These are phyloP conservation scores for Setaria italica DNA, from an alignment of 202 grass and related monocot species.

Conservation along the genomic window DNA sequence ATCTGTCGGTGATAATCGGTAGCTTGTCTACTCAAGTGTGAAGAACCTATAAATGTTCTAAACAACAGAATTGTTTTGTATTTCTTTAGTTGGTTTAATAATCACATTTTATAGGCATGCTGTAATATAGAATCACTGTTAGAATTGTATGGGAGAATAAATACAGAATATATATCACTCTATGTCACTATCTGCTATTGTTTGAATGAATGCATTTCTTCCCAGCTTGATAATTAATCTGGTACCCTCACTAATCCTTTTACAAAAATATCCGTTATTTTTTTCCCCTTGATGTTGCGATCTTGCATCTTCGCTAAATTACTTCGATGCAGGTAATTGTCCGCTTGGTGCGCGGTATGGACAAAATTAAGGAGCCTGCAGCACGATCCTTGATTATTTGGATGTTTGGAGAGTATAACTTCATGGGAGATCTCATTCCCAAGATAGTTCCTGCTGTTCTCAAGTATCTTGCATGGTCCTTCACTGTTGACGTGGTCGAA, in stretches of 20 bases:
- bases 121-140: conserved; percentile 4
- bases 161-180: not conserved
- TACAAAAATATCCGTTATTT: conserved; percentile 6
- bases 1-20: conserved; percentile 1
- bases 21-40: conserved; percentile 33
- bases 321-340: conserved; percentile 68
- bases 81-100: not conserved
- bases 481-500: conserved; percentile 69
- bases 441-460: conserved; percentile 75
- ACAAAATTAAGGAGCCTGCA: conserved; percentile 77
- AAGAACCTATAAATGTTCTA: conserved; percentile 23
- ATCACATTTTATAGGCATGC: not conserved
- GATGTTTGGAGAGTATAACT: conserved; percentile 87
- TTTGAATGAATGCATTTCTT: conserved; percentile 29
- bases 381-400: conserved; percentile 90
- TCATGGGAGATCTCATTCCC: conserved; percentile 71
- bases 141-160: conserved; percentile 7
- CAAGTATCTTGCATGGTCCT: conserved; percentile 93
- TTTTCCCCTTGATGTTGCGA: not conserved
- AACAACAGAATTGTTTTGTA: not conserved
- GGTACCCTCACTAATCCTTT: conserved; percentile 3
- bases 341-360: conserved; percentile 69
- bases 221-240: conserved; percentile 21
- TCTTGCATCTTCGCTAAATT: conserved; percentile 5
- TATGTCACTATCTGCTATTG: not conserved